These are phyloP conservation scores for Pythium angustatum DNA, from an alignment of 352 stramenopile species.

Conservation along the genomic window DNA sequence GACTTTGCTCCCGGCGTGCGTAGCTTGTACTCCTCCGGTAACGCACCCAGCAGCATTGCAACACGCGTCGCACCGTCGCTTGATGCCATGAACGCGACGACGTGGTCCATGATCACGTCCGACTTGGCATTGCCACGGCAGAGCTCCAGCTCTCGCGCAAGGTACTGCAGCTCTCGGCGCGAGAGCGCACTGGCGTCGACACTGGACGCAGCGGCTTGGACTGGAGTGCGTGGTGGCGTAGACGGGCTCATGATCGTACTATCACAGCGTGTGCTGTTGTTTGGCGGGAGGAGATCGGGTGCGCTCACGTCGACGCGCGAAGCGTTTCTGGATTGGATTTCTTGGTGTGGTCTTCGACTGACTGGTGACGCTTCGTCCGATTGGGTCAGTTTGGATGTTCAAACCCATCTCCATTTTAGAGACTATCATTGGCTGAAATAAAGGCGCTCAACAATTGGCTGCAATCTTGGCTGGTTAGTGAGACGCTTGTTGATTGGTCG, in stretches of 20 bases:
- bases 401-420: constrained; percentile 1
- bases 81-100: constrained; percentile 42
- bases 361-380: constrained; percentile 24
- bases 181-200: constrained; percentile 46
- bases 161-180: constrained; percentile 60
- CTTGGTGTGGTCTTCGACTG: not conserved
- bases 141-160: constrained; percentile 65
- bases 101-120: constrained; percentile 56
- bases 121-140: constrained; percentile 71
- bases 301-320: not conserved
- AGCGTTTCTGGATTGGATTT: not conserved
- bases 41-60: constrained; percentile 26
- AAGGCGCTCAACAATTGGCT: not conserved
- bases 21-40: constrained; percentile 10
- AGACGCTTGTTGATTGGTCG: not conserved
- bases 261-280: no score
- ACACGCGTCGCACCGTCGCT: constrained; percentile 44
- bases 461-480: not conserved
- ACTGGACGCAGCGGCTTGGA: not conserved
- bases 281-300: no score
- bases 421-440: constrained; percentile 3
- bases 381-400: constrained; percentile 19
- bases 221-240: no score
- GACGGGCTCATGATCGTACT: constrained; percentile 1
- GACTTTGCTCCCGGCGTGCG: constrained; percentile 12